phyloP scores from a whole-genome alignment of 2,329 filamentous ascomycete species.

The Fusarium penzigii region DNA sequence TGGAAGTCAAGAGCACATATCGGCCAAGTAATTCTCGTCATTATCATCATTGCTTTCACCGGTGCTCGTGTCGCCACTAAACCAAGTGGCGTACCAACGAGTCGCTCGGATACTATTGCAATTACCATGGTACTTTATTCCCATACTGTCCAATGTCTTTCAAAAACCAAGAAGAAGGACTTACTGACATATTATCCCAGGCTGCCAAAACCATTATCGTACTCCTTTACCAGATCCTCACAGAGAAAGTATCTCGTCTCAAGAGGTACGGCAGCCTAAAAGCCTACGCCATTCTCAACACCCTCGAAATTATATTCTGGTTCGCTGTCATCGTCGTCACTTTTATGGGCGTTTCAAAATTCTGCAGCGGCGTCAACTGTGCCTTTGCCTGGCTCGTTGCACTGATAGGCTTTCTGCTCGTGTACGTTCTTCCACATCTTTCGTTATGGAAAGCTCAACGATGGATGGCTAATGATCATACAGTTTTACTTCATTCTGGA shows the following conservation, averaged over 20 bases:
- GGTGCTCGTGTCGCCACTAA: constrained; percentile 12
- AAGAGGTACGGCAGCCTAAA: constrained; percentile 25
- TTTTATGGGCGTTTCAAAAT: constrained; percentile 11
- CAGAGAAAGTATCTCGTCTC: constrained; percentile 29
- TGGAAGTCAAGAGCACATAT: constrained; percentile 19
- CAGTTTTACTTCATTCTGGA: constrained; percentile 8
- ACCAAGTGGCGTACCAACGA: constrained; percentile 12
- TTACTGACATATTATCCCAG: neutral
- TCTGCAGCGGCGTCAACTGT: constrained; percentile 16
- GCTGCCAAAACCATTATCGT: constrained; percentile 13
- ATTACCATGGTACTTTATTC: constrained; percentile 19
- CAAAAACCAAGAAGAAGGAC: fast-evolving
- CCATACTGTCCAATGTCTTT: fast-evolving
- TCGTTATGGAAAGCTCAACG: neutral
- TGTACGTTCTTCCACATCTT: neutral
- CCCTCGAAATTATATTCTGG: constrained; percentile 30
- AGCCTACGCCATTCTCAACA: constrained; percentile 25
- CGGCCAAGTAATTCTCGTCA: neutral
- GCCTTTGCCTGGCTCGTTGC: constrained; percentile 15
- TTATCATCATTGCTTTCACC: constrained; percentile 11
- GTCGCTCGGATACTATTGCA: constrained; percentile 14
- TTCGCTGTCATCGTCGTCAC: constrained; percentile 26
- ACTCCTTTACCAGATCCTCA: constrained; percentile 16
- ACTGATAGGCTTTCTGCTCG: constrained; percentile 5
- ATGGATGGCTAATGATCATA: neutral